Evolutionary conservation across 148 eudicot genomes (phyloP).

Genomic region (Cornus florida): DNA sequence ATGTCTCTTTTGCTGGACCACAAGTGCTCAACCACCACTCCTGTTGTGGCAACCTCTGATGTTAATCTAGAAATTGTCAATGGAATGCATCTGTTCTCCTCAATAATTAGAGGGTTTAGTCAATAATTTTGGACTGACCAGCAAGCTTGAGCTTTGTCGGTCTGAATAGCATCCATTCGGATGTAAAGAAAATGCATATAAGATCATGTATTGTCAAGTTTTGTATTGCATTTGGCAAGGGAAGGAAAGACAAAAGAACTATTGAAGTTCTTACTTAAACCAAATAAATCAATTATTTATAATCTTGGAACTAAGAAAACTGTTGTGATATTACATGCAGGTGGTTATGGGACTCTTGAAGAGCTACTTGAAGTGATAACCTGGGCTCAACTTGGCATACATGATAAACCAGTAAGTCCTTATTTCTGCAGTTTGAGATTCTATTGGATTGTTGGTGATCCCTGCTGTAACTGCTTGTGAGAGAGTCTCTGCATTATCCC

Average conservation of each 20-base stretch:
- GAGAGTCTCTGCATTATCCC: neutral
- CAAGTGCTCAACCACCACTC: neutral
- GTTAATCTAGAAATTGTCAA: too few relatives aligned
- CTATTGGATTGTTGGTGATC: neutral
- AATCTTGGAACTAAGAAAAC: neutral
- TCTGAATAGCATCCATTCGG: neutral
- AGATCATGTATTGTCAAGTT: neutral
- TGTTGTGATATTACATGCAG: conserved; percentile 30
- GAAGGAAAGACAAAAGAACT: neutral
- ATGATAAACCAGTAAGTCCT: conserved; percentile 81
- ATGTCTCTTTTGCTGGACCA: neutral
- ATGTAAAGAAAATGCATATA: neutral
- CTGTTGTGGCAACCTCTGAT: too few relatives aligned
- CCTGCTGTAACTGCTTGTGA: neutral
- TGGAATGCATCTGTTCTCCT: neutral
- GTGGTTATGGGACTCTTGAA: conserved; percentile 98
- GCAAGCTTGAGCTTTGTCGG: neutral
- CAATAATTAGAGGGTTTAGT: neutral
- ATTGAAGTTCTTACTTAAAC: neutral
- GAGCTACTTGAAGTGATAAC: conserved; percentile 96
- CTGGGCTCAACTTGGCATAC: conserved; percentile 99
- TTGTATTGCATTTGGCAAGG: neutral
- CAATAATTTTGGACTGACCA: neutral
- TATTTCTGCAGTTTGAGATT: neutral
- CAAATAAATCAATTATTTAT: neutral